phyloP scores from a whole-genome alignment of 768 basidiomycete genomes.

The Suillus fuscotomentosus region DNA sequence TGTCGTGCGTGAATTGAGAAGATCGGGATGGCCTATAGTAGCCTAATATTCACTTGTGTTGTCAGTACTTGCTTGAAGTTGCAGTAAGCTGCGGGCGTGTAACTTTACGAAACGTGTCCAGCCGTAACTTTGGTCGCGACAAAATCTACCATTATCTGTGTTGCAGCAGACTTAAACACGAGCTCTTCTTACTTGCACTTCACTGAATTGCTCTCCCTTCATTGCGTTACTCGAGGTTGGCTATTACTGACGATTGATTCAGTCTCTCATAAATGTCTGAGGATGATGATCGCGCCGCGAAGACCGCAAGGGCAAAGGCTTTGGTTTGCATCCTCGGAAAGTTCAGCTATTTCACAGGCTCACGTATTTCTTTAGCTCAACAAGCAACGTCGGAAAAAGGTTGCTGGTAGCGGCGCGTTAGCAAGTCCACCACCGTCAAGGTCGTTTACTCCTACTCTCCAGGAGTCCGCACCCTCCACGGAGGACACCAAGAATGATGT shows the following conservation, averaged over 20 bases:
- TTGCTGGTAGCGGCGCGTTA: conserved; percentile 37
- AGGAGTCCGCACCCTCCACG: conserved; percentile 31
- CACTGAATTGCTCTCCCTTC: conserved; percentile 6
- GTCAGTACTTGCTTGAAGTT: neutral
- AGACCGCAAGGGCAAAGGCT: conserved; percentile 81
- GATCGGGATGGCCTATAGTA: neutral
- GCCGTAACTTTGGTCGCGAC: neutral
- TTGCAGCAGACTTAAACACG: neutral
- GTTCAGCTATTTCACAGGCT: conserved; percentile 4
- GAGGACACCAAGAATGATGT: conserved; percentile 52
- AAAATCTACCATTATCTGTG: neutral
- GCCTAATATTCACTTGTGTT: neutral
- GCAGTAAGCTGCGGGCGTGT: neutral
- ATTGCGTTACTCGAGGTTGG: conserved; percentile 1
- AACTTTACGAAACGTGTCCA: conserved; percentile 1
- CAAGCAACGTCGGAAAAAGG: conserved; percentile 77
- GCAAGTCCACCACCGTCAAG: conserved; percentile 47
- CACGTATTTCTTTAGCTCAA: conserved; percentile 54
- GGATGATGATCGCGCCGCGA: conserved; percentile 73
- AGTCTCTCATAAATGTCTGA: conserved; percentile 50
- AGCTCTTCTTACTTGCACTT: conserved; percentile 2
- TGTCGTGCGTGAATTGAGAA: neutral
- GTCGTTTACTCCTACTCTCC: conserved; percentile 52
- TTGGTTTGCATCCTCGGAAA: conserved; percentile 48
- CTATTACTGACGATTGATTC: conserved; percentile 6